A percentile compares a stretch with the other conserved stretches of the same genome.
Conservation (phyloP, 2,329 filamentous ascomycete genomes). For the Saccharata proteae region DNA sequence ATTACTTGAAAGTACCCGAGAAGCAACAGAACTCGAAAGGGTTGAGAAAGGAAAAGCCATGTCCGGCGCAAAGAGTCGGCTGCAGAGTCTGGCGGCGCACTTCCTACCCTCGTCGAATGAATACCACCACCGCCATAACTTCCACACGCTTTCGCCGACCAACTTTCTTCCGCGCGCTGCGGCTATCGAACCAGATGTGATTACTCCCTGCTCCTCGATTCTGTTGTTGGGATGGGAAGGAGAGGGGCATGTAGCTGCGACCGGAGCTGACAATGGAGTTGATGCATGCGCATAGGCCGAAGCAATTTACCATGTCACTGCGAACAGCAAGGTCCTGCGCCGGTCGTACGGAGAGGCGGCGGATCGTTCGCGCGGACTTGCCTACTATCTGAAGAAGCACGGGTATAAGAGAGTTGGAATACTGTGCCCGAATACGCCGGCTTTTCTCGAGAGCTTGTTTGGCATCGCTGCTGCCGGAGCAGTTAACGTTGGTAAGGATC, state of each 20-base stretch:
- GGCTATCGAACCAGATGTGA: constrained; percentile 67
- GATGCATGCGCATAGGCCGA: constrained; percentile 40
- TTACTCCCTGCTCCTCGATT: background rate
- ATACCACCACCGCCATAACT: constrained; percentile 42
- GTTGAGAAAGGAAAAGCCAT: too few species aligned
- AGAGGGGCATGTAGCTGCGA: background rate
- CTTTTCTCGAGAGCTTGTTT: constrained; percentile 83
- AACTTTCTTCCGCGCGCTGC: constrained; percentile 79
- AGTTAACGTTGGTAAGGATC: constrained; percentile 51
- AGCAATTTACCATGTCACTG: constrained; percentile 76
- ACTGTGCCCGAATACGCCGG: constrained; percentile 83
- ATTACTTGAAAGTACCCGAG: too few species aligned
- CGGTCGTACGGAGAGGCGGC: constrained; percentile 72
- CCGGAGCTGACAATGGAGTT: background rate
- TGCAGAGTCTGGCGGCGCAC: constrained; percentile 26
- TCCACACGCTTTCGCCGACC: constrained; percentile 75
- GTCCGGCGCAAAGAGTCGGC: constrained; percentile 12
- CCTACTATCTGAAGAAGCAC: constrained; percentile 73
- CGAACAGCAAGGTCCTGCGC: constrained; percentile 60
- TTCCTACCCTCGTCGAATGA: constrained; percentile 22
- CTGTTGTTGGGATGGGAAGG: background rate
- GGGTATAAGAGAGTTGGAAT: constrained; percentile 69
- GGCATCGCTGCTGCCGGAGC: constrained; percentile 73
- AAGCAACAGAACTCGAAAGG: too few species aligned
- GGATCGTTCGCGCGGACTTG: constrained; percentile 74